Percentiles rank a stretch among this genome's conserved stretches.
phyloP scores from a whole-genome alignment of 2,329 filamentous ascomycete genomes.

The Arthrobotrys entomopaga region DNA sequence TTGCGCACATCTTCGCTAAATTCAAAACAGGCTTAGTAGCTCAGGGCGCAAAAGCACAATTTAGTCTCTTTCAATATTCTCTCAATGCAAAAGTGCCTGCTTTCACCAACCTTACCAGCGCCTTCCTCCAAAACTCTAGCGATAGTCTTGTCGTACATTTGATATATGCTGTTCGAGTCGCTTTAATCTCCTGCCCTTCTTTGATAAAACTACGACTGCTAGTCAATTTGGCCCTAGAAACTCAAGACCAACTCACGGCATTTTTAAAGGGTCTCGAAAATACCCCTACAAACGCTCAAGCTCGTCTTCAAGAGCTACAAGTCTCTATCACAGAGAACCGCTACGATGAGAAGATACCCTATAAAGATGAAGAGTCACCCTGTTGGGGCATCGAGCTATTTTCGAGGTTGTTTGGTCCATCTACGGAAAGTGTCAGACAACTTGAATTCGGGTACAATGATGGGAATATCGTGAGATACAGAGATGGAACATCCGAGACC shows the following conservation, averaged over 20 bases:
- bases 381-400: neutral
- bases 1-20: neutral
- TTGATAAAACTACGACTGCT: slow-evolving; percentile 5
- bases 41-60: neutral
- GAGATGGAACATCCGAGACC: neutral
- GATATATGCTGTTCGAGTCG: slow-evolving; percentile 11
- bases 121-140: slow-evolving; percentile 14
- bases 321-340: neutral
- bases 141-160: slow-evolving; percentile 24
- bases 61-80: neutral
- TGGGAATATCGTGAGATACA: neutral
- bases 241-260: neutral
- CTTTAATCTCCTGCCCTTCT: slow-evolving; percentile 8
- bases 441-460: neutral
- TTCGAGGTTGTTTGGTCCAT: neutral
- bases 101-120: slow-evolving; percentile 15
- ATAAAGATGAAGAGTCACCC: neutral
- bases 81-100: neutral
- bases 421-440: neutral
- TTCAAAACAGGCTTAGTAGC: neutral
- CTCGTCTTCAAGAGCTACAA: slow-evolving; percentile 5
- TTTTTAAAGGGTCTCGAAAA: neutral
- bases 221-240: neutral
- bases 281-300: neutral
- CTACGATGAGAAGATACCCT: neutral